Evolutionary conservation across 2,329 filamentous ascomycete genomes (phyloP).

Genomic region (Penicillium glabrum): DNA sequence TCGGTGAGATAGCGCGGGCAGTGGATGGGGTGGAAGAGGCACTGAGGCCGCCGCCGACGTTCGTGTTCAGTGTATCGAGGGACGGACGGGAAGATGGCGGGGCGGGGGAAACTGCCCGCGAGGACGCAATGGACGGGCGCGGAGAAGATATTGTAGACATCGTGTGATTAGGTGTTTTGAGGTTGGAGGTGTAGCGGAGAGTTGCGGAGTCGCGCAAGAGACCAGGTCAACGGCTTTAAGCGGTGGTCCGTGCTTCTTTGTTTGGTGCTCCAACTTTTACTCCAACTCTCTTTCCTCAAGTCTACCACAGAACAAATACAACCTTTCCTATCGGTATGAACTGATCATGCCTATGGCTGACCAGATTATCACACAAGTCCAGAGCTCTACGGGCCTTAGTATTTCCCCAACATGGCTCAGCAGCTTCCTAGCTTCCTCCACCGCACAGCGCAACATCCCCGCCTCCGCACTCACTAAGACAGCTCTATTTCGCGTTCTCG

Average conservation of each 20-base stretch:
- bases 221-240: slow-evolving; percentile 21
- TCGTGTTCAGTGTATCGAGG: slow-evolving; percentile 64
- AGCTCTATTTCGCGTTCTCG: slow-evolving; percentile 75
- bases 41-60: slow-evolving; percentile 49
- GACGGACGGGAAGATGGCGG: slow-evolving; percentile 75
- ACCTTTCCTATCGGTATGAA: not conserved
- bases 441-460: slow-evolving; percentile 56
- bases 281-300: not conserved
- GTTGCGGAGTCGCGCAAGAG: slow-evolving; percentile 4
- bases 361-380: slow-evolving; percentile 55
- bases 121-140: slow-evolving; percentile 59
- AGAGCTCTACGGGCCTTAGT: slow-evolving; percentile 53
- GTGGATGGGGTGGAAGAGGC: slow-evolving; percentile 34
- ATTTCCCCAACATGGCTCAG: slow-evolving; percentile 64
- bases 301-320: not conserved
- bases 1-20: slow-evolving; percentile 43
- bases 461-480: slow-evolving; percentile 74
- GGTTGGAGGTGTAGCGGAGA: not conserved
- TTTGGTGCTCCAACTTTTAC: not conserved
- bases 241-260: slow-evolving; percentile 27
- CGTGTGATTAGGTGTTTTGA: slow-evolving; percentile 4
- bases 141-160: slow-evolving; percentile 64
- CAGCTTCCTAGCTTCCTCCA: slow-evolving; percentile 58
- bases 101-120: slow-evolving; percentile 54
- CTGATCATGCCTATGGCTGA: slow-evolving; percentile 27